Base-by-base conservation (phyloP, 805 yeast species). In the Zygoascus flipseniorum region DNA sequence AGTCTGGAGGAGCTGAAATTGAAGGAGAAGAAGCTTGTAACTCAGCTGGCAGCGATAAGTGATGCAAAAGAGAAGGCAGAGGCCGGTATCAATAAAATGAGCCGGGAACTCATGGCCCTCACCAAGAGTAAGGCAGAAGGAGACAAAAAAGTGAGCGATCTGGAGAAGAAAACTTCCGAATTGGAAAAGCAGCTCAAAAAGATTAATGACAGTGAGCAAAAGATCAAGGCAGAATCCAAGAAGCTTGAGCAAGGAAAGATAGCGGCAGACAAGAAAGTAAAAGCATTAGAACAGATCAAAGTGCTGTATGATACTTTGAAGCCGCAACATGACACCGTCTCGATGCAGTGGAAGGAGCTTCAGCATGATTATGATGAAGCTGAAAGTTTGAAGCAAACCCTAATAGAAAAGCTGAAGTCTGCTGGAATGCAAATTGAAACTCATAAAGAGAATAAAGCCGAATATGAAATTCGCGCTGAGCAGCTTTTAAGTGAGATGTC, bases 51-150 rank as follows among this genome's bases (percentile, higher is more conserved):
- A 3, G 55, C 63, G 1, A 52, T 70, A 8, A 74, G 70, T 45
- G 66, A 65, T 8, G 77, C 76, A 11, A 84, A 81, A 60, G 74
- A 74, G 26, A 83, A 78, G 58, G 86, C 92, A 1, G 97, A 90
- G 62, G 83, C 81, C 55, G 97, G 96, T 3, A 83, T 90, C 50
- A 89, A 89, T 64, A 89, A 89, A 60, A 86, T 90, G 96, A 85
- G 84, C 52, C 73, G 92, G 42, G 98, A 90, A 58, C 71, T 90
- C 31, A 79, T 88, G 66, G 77, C 77, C 48, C 71, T 89, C 44
- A 76, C 81, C 0, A 80, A 79, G 52, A 81, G 80, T 35, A 83
- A 82, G 54, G 80, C 77, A 1, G 76, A 77, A 0, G 61, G 76
- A 6, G 81, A 77, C 46, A 71, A 72, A 26, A 66, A 68, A 8